Conservation (phyloP, 2,329 filamentous ascomycete genomes). For the Fusarium bulbicola region DNA sequence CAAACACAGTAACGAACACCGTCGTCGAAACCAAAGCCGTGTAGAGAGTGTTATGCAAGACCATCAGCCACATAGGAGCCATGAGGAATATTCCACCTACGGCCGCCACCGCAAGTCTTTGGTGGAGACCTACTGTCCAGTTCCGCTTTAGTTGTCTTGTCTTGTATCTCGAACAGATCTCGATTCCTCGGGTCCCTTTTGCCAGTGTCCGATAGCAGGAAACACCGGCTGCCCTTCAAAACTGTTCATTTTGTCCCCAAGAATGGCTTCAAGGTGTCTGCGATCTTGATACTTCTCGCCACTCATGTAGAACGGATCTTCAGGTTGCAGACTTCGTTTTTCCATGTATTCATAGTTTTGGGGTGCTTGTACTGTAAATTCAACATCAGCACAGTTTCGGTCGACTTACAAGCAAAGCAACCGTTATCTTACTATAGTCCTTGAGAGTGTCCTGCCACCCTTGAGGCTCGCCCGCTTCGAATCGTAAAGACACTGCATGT, state of each 20-base stretch:
- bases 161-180: neutral
- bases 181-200: neutral
- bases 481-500: neutral
- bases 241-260: neutral
- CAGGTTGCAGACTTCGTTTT: neutral
- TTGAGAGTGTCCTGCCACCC: neutral
- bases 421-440: neutral
- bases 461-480: neutral
- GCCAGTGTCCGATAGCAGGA: neutral
- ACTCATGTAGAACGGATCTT: neutral
- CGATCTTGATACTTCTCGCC: neutral
- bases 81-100: neutral
- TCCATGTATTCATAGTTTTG: neutral
- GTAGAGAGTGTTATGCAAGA: neutral
- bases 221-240: neutral
- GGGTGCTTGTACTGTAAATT: neutral
- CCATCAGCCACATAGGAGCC: neutral
- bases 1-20: neutral
- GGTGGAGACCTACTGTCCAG: neutral
- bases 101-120: neutral
- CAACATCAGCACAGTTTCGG: neutral
- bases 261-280: neutral
- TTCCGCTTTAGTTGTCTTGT: neutral
- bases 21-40: neutral
- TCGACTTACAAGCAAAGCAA: fast-evolving